Conservation (phyloP, 1,284 basidiomycete species). For the Puccinia horiana region DNA sequence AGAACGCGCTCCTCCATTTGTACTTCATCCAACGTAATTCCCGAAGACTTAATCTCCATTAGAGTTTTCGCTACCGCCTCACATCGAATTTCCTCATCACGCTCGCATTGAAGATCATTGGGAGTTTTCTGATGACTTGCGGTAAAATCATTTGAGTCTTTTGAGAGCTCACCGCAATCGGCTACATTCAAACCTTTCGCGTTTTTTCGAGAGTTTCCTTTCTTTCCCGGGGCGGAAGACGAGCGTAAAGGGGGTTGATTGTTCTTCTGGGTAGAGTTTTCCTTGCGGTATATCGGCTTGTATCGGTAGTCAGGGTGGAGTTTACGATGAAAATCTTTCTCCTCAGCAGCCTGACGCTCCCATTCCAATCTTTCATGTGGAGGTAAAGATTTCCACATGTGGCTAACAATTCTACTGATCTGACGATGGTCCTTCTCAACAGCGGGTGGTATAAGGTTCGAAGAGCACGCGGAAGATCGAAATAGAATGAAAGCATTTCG, state of each 20-base stretch:
- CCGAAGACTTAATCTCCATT: conserved; percentile 39
- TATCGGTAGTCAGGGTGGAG: conserved; percentile 56
- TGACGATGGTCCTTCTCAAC: conserved; percentile 55
- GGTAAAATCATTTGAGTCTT: neutral
- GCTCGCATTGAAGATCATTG: conserved; percentile 21
- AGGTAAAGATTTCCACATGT: conserved; percentile 55
- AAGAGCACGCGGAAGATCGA: conserved; percentile 44
- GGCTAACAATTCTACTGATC: conserved; percentile 56
- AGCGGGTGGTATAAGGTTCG: conserved; percentile 47
- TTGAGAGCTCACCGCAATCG: neutral
- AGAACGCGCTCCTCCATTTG: conserved; percentile 43
- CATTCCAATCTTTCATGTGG: conserved; percentile 54
- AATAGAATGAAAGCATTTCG: conserved; percentile 50
- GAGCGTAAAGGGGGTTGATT: conserved; percentile 14
- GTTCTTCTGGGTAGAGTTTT: conserved; percentile 50
- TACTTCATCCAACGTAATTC: conserved; percentile 38
- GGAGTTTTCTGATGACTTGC: neutral
- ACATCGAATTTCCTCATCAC: conserved; percentile 42
- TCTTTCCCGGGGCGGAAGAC: conserved; percentile 26
- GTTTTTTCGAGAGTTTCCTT: conserved; percentile 17
- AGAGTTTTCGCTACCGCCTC: conserved; percentile 42
- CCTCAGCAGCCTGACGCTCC: conserved; percentile 54
- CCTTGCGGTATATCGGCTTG: conserved; percentile 53
- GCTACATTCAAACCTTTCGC: neutral
- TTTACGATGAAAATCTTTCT: conserved; percentile 55